phyloP scores from a whole-genome alignment of 768 basidiomycete genomes.

The Trametes coccinea region DNA sequence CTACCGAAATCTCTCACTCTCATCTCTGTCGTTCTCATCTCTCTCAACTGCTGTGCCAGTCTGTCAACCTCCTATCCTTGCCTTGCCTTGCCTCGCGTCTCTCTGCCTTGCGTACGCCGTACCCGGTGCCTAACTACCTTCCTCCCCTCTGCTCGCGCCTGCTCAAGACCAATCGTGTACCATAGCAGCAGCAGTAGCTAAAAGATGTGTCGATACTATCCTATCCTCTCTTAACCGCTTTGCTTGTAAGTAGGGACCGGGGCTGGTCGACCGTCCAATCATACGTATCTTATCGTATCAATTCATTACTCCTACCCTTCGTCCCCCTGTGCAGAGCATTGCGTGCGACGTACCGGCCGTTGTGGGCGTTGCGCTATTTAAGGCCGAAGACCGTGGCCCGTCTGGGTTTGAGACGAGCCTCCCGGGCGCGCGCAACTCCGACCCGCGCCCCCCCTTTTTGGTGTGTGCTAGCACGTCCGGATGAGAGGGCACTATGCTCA shows the following conservation, averaged over 20 bases:
- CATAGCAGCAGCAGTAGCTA: constrained; percentile 22
- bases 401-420: too few relatives aligned
- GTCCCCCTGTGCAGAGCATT: too few relatives aligned
- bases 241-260: constrained; percentile 19
- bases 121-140: not conserved
- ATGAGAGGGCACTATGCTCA: too few relatives aligned
- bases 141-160: constrained; percentile 19
- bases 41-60: constrained; percentile 23
- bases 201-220: constrained; percentile 25
- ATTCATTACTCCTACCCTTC: constrained; percentile 5
- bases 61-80: constrained; percentile 1
- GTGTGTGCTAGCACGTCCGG: too few relatives aligned
- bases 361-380: too few relatives aligned
- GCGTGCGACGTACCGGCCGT: too few relatives aligned
- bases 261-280: constrained; percentile 22
- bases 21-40: constrained; percentile 16
- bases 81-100: not conserved
- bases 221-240: constrained; percentile 20
- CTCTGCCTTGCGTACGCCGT: not conserved
- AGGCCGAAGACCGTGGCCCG: too few relatives aligned
- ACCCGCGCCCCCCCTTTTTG: too few relatives aligned
- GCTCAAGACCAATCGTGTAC: constrained; percentile 17
- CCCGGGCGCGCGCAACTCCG: too few relatives aligned
- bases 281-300: constrained; percentile 22
- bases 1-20: constrained; percentile 9